Evolutionary conservation across 768 basidiomycete genomes (phyloP), one percentile per base, ranked within the genome.

Genomic region (Hericium erinaceus): DNA sequence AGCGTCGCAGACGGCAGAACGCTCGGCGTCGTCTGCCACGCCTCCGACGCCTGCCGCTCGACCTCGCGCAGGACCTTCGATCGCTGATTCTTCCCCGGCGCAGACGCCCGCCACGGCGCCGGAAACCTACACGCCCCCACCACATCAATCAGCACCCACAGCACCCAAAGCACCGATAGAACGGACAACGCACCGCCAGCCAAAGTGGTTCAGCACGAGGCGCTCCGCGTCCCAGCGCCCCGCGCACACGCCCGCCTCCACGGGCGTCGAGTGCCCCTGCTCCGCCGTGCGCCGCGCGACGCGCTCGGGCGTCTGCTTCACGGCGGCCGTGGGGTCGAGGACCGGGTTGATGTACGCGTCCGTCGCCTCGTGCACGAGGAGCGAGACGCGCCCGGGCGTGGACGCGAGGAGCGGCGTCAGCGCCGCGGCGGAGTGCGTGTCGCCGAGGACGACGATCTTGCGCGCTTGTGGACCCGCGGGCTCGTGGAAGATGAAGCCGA

Each of bases 291-390:
- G 24, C 73, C 68, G 33, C 60, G 75, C 68, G 60, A 69, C 59
- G 39, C 83, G 72, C 55, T 70, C 7, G 62, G 63, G 52, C 69
- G 73, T 52, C 72, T 71, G 2, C 68, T 71, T 26, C 73, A 73
- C 55, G 77, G 75, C 55, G 67, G 76, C 33, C 79, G 71, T 38
- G 70, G 74, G 70, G 66, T 84, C 83, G 56, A 87, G 76, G 51
- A 74, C 64, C 2, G 58, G 65, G 0, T 87, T 83, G 39, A 94
- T 80, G 61, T 77, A 78, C 0, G 85, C 83, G 65, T 93, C 90
- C 2, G 89, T 92, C 1, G 85, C 82, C 70, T 94, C 92, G 68
- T 94, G 92, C n/a, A 93, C 75, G 18, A 93, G 76, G n/a, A 93
- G 74, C 28, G 84, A 80, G 0, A 72, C 60, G 4, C 63, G 60